phyloP scores from a whole-genome alignment of 306 rosid genomes.

The Vigna reflexopilosa region DNA sequence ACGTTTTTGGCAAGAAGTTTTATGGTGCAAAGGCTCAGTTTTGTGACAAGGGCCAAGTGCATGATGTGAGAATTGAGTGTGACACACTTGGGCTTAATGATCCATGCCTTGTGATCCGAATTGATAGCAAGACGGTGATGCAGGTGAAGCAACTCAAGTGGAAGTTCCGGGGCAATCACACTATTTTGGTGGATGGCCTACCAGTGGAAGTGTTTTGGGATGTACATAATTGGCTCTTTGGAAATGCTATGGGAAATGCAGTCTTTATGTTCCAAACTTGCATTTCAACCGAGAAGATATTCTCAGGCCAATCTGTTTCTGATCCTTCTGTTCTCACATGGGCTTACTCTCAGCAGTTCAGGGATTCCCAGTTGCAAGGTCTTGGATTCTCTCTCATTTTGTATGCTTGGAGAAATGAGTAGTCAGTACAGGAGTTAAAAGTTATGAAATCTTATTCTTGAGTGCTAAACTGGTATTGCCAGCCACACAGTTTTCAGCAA shows the following conservation, averaged over 20 bases:
- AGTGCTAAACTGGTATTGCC: conserved; percentile 32
- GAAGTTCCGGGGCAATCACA: conserved; percentile 89
- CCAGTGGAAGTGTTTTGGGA: conserved; percentile 93
- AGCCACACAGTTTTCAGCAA: conserved; percentile 36
- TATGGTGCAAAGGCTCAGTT: conserved; percentile 74
- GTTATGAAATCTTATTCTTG: conserved; percentile 34
- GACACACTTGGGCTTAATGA: conserved; percentile 68
- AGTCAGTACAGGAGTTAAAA: conserved; percentile 36
- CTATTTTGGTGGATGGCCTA: conserved; percentile 81
- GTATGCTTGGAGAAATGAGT: conserved; percentile 92
- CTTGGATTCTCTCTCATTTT: conserved; percentile 80
- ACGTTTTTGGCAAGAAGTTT: conserved; percentile 77
- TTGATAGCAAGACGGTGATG: conserved; percentile 78
- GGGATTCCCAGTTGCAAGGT: conserved; percentile 67
- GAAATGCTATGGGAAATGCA: conserved; percentile 71
- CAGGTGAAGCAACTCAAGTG: conserved; percentile 83
- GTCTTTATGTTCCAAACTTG: conserved; percentile 91
- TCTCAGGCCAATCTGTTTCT: conserved; percentile 50
- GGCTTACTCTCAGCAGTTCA: conserved; percentile 68
- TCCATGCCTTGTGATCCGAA: conserved; percentile 78
- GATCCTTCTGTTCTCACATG: conserved; percentile 60
- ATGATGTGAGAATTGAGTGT: conserved; percentile 82
- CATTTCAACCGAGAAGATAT: conserved; percentile 60
- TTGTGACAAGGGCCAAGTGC: conserved; percentile 75
- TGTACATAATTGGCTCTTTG: conserved; percentile 94